These are phyloP conservation scores for Colletotrichum simmondsii DNA, from an alignment of 2,329 filamentous ascomycete genomes.

Conservation along the genomic window DNA sequence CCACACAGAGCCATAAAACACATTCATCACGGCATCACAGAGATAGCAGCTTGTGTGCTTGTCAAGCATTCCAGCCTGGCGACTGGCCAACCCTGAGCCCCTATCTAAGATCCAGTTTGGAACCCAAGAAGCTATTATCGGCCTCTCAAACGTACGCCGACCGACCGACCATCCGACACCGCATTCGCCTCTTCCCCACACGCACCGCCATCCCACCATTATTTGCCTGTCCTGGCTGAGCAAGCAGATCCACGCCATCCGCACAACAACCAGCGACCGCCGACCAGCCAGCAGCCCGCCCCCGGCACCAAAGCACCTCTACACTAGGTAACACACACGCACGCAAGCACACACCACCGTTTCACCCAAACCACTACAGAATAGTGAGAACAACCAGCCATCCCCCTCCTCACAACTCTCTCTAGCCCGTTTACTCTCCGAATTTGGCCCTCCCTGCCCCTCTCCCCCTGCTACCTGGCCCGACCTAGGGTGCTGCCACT, in stretches of 20 bases:
- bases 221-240: slow-evolving; percentile 10
- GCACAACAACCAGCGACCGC: not conserved
- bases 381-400: not conserved
- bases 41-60: slow-evolving; percentile 3
- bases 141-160: slow-evolving; percentile 24
- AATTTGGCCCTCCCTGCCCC: not conserved
- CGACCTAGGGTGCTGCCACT: not conserved
- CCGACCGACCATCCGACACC: slow-evolving; percentile 15
- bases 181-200: slow-evolving; percentile 29
- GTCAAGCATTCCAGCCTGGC: not conserved
- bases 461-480: not conserved
- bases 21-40: not conserved
- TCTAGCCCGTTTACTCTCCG: slow-evolving; percentile 19
- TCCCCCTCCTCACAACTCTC: slow-evolving; percentile 5
- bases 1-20: not conserved
- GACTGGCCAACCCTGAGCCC: not conserved
- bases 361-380: slow-evolving; percentile 21
- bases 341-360: slow-evolving; percentile 12
- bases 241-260: not conserved
- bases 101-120: not conserved
- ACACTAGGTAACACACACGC: not conserved
- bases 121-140: slow-evolving; percentile 5
- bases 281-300: not conserved
- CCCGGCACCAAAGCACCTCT: not conserved
- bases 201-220: slow-evolving; percentile 23